A percentile compares a stretch with the other conserved stretches of the same genome.
phyloP scores from a whole-genome alignment of 768 basidiomycete species.

The Holtermanniella nyarrowii region DNA sequence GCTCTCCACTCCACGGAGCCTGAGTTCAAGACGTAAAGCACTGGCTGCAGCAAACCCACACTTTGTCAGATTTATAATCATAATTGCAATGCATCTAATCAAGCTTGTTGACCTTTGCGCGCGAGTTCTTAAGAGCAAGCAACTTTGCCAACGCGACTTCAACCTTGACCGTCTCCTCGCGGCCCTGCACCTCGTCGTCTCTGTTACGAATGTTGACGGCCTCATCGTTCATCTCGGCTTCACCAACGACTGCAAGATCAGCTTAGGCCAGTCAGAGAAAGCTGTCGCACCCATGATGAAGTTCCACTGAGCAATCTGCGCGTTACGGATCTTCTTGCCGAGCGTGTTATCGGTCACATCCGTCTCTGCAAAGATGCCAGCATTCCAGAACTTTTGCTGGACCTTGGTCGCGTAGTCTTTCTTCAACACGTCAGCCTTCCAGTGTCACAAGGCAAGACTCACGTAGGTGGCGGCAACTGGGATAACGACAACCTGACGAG shows the following conservation, averaged over 20 bases:
- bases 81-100: constrained; percentile 13
- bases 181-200: constrained; percentile 74
- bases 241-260: constrained; percentile 66
- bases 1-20: too few relatives aligned
- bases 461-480: constrained; percentile 86
- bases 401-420: constrained; percentile 84
- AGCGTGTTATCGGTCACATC: constrained; percentile 87
- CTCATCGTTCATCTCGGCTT: constrained; percentile 71
- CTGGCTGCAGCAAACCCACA: too few relatives aligned
- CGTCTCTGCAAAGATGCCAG: constrained; percentile 78
- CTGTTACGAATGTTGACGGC: constrained; percentile 95
- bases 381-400: constrained; percentile 53
- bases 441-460: too few relatives aligned
- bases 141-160: constrained; percentile 63
- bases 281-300: constrained; percentile 69
- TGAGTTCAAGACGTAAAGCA: too few relatives aligned
- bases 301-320: constrained; percentile 94
- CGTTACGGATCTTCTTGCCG: constrained; percentile 94
- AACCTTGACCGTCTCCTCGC: constrained; percentile 55
- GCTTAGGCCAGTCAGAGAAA: neutral
- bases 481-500: constrained; percentile 88
- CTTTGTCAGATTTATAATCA: too few relatives aligned
- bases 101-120: constrained; percentile 51
- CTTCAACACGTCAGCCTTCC: constrained; percentile 47
- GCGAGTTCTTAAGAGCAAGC: constrained; percentile 56